These are phyloP conservation scores for Eutrema yunnanense DNA, from an alignment of 345 rosid species.

Conservation along the genomic window DNA sequence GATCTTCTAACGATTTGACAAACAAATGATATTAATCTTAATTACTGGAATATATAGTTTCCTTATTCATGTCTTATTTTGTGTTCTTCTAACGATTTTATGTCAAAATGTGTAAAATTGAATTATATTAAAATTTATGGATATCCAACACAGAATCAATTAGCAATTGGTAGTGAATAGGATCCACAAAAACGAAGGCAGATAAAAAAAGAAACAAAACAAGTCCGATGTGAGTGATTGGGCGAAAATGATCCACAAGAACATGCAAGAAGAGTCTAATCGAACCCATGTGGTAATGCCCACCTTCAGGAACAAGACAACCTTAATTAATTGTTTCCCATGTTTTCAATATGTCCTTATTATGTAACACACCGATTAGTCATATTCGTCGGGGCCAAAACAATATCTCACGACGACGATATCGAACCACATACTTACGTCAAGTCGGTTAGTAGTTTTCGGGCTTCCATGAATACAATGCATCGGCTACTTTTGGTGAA, in stretches of 20 bases:
- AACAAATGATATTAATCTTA: neutral
- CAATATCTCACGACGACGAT: neutral
- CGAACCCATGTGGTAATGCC: slow-evolving; percentile 1
- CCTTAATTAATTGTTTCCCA: neutral
- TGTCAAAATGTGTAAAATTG: no score
- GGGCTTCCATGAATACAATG: neutral
- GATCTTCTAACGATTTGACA: no score
- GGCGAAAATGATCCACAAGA: neutral
- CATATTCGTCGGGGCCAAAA: neutral
- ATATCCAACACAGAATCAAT: no score
- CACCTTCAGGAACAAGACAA: neutral
- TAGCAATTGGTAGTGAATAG: no score
- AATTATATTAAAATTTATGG: no score
- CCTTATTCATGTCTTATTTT: no score
- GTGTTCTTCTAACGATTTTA: no score
- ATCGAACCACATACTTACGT: neutral
- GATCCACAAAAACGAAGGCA: no score
- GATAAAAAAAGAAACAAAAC: no score
- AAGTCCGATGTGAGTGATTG: neutral
- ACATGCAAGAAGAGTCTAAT: neutral
- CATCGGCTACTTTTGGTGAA: neutral
- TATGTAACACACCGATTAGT: neutral
- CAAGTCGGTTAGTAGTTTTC: no score
- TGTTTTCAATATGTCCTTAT: neutral
- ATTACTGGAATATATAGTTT: no score